A percentile compares a stretch with the other conserved stretches of the same genome.
Evolutionary conservation across 306 rosid species (phyloP).

Genomic region (Mimosa pudica): DNA sequence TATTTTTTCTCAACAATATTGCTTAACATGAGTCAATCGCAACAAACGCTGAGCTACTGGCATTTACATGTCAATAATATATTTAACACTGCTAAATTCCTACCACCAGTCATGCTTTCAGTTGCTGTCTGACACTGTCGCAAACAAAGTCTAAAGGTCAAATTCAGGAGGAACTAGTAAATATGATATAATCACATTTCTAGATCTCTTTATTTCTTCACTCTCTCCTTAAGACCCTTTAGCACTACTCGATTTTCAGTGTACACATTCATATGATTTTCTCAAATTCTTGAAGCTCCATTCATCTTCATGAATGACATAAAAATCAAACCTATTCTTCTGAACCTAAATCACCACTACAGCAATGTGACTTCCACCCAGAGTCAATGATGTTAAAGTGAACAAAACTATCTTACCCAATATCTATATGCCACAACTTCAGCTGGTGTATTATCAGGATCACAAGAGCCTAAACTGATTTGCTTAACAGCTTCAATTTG

Average conservation of each 20-base stretch:
- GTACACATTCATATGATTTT: conserved; percentile 23
- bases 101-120: conserved; percentile 28
- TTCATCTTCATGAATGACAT: conserved; percentile 29
- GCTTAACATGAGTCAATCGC: not conserved
- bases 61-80: conserved; percentile 40
- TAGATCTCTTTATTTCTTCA: conserved; percentile 2
- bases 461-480: conserved; percentile 94
- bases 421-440: conserved; percentile 91
- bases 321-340: conserved; percentile 26
- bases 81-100: conserved; percentile 18
- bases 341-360: conserved; percentile 24
- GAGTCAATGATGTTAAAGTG: conserved; percentile 34
- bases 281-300: conserved; percentile 30
- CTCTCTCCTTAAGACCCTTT: conserved; percentile 1
- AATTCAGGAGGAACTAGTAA: not conserved
- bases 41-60: conserved; percentile 24
- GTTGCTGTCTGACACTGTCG: conserved; percentile 32
- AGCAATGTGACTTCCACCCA: conserved; percentile 38
- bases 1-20: not conserved
- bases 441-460: conserved; percentile 77
- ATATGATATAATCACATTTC: conserved; percentile 30
- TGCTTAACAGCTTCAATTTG: conserved; percentile 98
- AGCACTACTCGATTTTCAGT: conserved; percentile 23
- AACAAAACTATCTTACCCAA: conserved; percentile 73
- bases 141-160: conserved; percentile 28